Evolutionary conservation across 306 rosid species (phyloP).

Genomic region (Castanospermum australe): DNA sequence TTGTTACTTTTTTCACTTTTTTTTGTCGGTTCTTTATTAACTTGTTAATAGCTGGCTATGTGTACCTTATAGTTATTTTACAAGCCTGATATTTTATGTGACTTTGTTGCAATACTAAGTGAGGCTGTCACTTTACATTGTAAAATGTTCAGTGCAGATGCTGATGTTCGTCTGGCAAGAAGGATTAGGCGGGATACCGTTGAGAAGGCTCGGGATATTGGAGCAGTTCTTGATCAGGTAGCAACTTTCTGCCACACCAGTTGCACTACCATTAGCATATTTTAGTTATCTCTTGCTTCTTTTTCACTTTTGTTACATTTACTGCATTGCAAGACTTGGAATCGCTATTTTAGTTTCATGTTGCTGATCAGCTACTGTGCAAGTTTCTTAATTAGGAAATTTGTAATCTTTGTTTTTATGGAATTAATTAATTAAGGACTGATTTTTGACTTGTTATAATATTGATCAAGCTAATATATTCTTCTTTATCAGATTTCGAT

Average conservation of each 20-base stretch:
- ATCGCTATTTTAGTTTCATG: slow-evolving; percentile 5
- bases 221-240: slow-evolving; percentile 96
- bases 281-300: background rate
- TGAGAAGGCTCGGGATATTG: slow-evolving; percentile 88
- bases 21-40: background rate
- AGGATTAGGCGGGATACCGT: slow-evolving; percentile 94
- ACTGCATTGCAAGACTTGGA: slow-evolving; percentile 20
- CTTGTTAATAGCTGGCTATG: background rate
- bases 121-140: slow-evolving; percentile 61
- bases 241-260: slow-evolving; percentile 18
- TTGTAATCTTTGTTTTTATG: background rate
- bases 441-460: background rate
- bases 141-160: slow-evolving; percentile 94
- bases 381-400: slow-evolving; percentile 5
- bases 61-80: slow-evolving; percentile 5
- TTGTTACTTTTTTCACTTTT: background rate
- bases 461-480: background rate
- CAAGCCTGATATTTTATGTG: slow-evolving; percentile 7
- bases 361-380: slow-evolving; percentile 6
- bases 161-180: slow-evolving; percentile 99
- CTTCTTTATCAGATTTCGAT: background rate
- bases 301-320: background rate
- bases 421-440: slow-evolving; percentile 19
- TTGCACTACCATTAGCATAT: background rate
- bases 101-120: slow-evolving; percentile 41